Conservation (phyloP, 495 filamentous ascomycete species). For the Cladorrhinum samala region DNA sequence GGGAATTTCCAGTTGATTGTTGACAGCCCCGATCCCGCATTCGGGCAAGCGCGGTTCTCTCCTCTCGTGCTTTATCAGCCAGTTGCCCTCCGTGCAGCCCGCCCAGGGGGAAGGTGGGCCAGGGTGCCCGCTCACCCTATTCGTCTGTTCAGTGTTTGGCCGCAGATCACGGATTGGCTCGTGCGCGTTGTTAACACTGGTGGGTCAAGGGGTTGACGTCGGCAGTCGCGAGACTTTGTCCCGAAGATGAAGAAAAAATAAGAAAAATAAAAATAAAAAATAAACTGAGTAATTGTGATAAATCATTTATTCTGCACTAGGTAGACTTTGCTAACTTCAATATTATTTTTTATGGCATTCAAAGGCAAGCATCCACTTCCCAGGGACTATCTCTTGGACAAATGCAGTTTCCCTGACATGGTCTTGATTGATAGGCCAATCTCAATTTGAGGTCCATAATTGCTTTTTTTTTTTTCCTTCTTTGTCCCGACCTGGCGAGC, state of each 20-base stretch:
- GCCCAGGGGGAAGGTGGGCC: too few relatives aligned
- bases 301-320: too few relatives aligned
- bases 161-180: conserved; percentile 5
- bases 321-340: too few relatives aligned
- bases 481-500: not conserved
- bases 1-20: conserved; percentile 38
- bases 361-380: not conserved
- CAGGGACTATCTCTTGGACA: not conserved
- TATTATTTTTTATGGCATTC: too few relatives aligned
- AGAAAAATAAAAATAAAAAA: not conserved
- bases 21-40: conserved; percentile 27
- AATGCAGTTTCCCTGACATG: not conserved
- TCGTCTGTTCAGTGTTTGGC: too few relatives aligned
- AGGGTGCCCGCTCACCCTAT: too few relatives aligned
- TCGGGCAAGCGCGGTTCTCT: conserved; percentile 24
- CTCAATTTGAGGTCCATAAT: conserved; percentile 1
- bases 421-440: conserved; percentile 9
- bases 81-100: conserved; percentile 9
- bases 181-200: not conserved
- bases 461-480: not conserved
- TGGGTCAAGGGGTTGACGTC: not conserved
- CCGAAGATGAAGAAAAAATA: not conserved
- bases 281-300: too few relatives aligned
- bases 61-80: conserved; percentile 19
- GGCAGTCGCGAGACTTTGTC: not conserved